phyloP scores from a whole-genome alignment of 139 green algal species.

The Klebsormidium nitens region DNA sequence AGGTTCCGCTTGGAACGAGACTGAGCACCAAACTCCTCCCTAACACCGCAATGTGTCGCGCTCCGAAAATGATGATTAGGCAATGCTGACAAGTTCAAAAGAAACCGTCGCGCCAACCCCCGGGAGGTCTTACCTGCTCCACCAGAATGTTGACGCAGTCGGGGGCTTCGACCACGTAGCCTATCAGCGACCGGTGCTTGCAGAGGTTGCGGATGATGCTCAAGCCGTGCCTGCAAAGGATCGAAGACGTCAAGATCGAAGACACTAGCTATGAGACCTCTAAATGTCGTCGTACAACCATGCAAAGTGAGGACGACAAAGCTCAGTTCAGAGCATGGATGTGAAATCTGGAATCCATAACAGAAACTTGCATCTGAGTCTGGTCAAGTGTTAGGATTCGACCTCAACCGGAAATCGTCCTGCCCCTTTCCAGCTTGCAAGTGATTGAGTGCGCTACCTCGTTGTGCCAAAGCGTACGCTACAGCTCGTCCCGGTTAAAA shows the following conservation, averaged over 20 bases:
- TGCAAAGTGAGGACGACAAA: not conserved
- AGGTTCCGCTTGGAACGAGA: too few relatives aligned
- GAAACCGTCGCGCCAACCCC: too few relatives aligned
- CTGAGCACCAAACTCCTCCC: too few relatives aligned
- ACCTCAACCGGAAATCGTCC: not conserved
- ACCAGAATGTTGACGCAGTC: constrained; percentile 56
- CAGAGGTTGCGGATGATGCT: constrained; percentile 54
- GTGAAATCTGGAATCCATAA: not conserved
- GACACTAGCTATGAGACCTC: not conserved
- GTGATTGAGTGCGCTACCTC: not conserved
- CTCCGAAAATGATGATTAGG: too few relatives aligned
- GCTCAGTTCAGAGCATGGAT: not conserved
- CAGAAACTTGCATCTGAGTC: not conserved
- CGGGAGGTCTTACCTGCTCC: too few relatives aligned
- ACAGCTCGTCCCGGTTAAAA: not conserved
- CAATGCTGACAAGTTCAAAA: too few relatives aligned
- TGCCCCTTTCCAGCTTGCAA: not conserved
- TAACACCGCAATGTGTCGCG: too few relatives aligned
- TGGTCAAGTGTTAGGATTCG: not conserved
- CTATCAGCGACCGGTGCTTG: constrained; percentile 37
- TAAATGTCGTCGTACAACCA: not conserved
- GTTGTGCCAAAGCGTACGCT: not conserved
- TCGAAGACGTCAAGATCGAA: not conserved
- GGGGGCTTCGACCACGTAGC: constrained; percentile 41
- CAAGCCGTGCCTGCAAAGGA: constrained; percentile 29